phyloP scores from a whole-genome alignment of 2,329 filamentous ascomycete species.

The Xylaria sp. region DNA sequence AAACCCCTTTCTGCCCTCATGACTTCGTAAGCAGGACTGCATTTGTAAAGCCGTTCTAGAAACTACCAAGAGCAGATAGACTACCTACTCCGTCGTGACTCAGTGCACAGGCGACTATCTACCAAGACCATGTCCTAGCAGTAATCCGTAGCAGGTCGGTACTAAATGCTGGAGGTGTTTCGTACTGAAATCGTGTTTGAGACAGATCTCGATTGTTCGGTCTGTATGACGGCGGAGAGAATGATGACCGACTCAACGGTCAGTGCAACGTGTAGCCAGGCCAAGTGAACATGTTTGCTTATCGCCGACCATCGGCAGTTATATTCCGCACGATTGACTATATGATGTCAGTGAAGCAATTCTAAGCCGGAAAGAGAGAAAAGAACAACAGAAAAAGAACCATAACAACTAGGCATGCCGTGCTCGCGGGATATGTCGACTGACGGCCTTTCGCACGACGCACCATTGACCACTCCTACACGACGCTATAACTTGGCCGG shows the following conservation, averaged over 20 bases:
- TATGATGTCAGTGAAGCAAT: neutral
- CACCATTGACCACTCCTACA: too few relatives aligned
- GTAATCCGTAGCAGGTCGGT: neutral
- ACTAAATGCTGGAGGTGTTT: neutral
- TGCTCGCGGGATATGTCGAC: too few relatives aligned
- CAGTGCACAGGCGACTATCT: neutral
- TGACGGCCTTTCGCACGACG: too few relatives aligned
- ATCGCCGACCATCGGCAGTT: neutral
- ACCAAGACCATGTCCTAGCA: neutral
- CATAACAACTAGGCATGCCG: neutral
- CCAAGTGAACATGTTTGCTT: neutral
- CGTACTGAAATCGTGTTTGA: neutral
- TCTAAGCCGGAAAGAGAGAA: neutral
- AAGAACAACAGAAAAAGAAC: neutral
- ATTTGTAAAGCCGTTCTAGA: neutral
- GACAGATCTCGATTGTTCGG: slow-evolving; percentile 1
- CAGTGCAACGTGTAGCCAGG: neutral
- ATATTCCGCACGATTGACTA: neutral
- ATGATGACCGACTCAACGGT: slow-evolving; percentile 8
- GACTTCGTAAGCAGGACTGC: neutral
- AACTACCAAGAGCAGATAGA: neutral
- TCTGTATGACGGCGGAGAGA: slow-evolving; percentile 10
- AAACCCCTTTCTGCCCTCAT: neutral
- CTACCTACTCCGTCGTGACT: neutral
- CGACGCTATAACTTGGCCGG: neutral